These are phyloP conservation scores for Pythium aristosporum DNA, from an alignment of 352 stramenopile genomes.

Conservation along the genomic window DNA sequence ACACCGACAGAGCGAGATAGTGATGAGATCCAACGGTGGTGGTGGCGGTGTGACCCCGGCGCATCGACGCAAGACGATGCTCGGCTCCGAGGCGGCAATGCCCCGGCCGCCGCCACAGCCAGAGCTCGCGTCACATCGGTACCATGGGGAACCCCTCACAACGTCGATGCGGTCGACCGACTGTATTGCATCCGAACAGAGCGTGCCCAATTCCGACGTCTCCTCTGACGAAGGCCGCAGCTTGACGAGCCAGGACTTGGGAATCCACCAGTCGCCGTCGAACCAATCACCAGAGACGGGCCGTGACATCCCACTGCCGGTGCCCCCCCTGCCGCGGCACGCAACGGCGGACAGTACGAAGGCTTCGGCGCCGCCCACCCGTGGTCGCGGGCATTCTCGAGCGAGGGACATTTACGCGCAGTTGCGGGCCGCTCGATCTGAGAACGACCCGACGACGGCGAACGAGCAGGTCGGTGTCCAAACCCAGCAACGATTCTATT, in stretches of 20 bases:
- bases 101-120: conserved; percentile 12
- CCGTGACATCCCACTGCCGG: neutral
- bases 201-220: neutral
- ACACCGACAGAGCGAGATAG: too few relatives aligned
- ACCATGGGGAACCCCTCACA: neutral
- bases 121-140: neutral
- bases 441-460: neutral
- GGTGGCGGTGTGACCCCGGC: too few relatives aligned
- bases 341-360: neutral
- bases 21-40: too few relatives aligned
- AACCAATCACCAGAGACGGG: neutral
- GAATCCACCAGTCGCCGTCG: neutral
- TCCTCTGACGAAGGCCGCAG: neutral
- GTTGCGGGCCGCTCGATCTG: neutral
- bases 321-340: neutral
- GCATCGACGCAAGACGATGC: conserved; percentile 15
- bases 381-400: neutral
- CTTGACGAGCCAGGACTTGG: neutral
- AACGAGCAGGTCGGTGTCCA: neutral
- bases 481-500: conserved; percentile 1
- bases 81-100: conserved; percentile 11
- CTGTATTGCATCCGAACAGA: neutral
- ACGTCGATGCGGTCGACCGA: neutral
- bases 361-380: neutral
- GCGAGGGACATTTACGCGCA: conserved; percentile 1